A percentile compares a stretch with the other conserved stretches of the same genome.
These are phyloP conservation scores for Neospora caninum DNA, from an alignment of 169 alveolate species.

Conservation along the genomic window DNA sequence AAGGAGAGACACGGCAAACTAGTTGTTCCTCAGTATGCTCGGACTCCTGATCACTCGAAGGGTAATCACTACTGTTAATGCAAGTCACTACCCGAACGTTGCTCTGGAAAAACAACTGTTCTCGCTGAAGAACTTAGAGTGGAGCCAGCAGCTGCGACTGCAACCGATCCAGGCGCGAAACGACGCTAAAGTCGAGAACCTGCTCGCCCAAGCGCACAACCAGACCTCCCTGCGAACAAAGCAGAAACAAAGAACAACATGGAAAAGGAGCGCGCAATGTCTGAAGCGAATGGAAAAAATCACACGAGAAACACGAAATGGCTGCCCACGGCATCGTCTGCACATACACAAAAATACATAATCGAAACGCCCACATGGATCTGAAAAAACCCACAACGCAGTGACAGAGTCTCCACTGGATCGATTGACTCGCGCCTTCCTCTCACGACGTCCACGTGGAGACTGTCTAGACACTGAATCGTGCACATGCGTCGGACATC, in stretches of 20 bases:
- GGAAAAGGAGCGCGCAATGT: background rate
- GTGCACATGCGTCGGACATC: background rate
- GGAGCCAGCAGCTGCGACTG: slow-evolving; percentile 48
- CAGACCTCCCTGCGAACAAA: slow-evolving; percentile 45
- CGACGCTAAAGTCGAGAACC: slow-evolving; percentile 46
- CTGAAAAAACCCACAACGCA: no score
- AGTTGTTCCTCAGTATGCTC: background rate
- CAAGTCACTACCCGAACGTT: background rate
- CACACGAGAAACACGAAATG: background rate
- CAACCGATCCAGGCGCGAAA: slow-evolving; percentile 34
- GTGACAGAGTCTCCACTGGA: no score
- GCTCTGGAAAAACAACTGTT: no score
- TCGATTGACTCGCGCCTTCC: no score
- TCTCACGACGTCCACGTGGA: background rate
- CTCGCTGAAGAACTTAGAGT: background rate
- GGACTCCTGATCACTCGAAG: background rate
- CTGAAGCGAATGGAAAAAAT: background rate
- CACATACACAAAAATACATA: no score
- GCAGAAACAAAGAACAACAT: background rate
- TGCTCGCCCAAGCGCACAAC: slow-evolving; percentile 55
- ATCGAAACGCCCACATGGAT: background rate
- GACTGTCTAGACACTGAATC: background rate
- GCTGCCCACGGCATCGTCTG: no score
- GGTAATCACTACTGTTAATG: background rate
- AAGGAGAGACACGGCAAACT: no score